Evolutionary conservation across 805 yeast genomes (phyloP), one percentile per base, ranked within the genome.

Genomic region (Yarrowia sp.): DNA sequence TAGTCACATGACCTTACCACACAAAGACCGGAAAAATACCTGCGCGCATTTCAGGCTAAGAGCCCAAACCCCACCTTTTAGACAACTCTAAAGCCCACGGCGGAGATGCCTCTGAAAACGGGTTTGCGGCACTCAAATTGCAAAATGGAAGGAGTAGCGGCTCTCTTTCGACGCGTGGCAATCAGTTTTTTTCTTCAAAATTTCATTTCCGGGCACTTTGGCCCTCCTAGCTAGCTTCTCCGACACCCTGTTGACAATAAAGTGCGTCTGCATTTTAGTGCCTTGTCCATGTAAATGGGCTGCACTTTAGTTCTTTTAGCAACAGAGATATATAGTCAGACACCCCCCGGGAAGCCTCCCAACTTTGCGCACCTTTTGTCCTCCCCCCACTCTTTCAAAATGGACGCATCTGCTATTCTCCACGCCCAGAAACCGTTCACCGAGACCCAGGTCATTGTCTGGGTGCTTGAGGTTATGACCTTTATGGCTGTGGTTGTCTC

Each of bases 381-480:
- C 21, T 10, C 10, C 21, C 22, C 4, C 10, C 13, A 21, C n/a
- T 39, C 12, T 10, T 19, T 16, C 12, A 19, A 12, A 22, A 44
- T 44, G 35, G 35, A 27, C 51, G 24, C 21, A 10, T 8, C 18
- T 1, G 2, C 33, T 8, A 3, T 44, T 13, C 33, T 44, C 6
- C 51, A 44, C 33, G 22, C 49, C 14, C 46, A 42, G 8, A 47
- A 47, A n/a, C 38, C 39, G 10, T 47, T 47, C 29, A 9, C 56
- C 19, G 56, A 47, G 21, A 21, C 39, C 9, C 56, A 47, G 39
- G 56, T 22, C 6, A 5, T 33, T 14, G 10, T 47, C 31, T 47
- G 56, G 56, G 56, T 47, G 29, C 27, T 47, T 8, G 29, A 47
- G n/a, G 39, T 47, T n/a, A 47, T 47, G 56, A 9, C 31, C 12